phyloP scores from a whole-genome alignment of 2,329 filamentous ascomycete genomes.

The Apiospora marii region DNA sequence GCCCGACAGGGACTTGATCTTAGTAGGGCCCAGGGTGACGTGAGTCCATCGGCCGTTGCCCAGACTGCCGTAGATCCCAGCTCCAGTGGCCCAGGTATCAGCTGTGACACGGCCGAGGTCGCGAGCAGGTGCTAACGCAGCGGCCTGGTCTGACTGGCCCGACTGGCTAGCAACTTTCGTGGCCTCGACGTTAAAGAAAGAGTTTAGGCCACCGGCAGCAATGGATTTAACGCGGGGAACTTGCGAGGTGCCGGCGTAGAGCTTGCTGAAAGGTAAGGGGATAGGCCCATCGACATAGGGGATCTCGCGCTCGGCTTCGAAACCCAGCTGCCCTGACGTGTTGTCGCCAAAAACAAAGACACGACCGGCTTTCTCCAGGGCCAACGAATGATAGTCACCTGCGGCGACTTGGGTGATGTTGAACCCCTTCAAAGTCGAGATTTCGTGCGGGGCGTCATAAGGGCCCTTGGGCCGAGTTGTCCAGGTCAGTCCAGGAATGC shows the following conservation, averaged over 20 bases:
- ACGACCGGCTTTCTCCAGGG: conserved; percentile 76
- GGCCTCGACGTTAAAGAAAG: conserved; percentile 87
- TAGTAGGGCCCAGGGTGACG: conserved; percentile 77
- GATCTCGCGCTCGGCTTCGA: conserved; percentile 70
- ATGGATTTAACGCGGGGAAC: conserved; percentile 76
- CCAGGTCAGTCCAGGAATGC: conserved; percentile 85
- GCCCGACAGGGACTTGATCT: conserved; percentile 83
- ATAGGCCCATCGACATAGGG: conserved; percentile 74
- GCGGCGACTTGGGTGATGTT: conserved; percentile 78
- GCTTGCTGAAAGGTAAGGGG: conserved; percentile 71
- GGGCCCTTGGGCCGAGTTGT: conserved; percentile 76
- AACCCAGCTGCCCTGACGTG: conserved; percentile 87
- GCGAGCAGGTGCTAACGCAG: conserved; percentile 48
- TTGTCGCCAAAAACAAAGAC: conserved; percentile 94
- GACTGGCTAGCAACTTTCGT: conserved; percentile 59
- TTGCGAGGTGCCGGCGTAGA: conserved; percentile 74
- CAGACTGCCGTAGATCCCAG: conserved; percentile 83
- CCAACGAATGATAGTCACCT: conserved; percentile 87
- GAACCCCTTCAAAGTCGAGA: conserved; percentile 74
- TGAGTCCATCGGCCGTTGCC: conserved; percentile 93
- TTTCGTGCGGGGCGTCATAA: conserved; percentile 84
- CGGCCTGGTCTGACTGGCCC: conserved; percentile 35
- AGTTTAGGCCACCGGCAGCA: conserved; percentile 85
- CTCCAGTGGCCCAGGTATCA: conserved; percentile 88
- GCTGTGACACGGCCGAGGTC: conserved; percentile 66